Base-by-base conservation (phyloP, 192 early-diverging fungal genomes). In the Kappamyces sp. region DNA sequence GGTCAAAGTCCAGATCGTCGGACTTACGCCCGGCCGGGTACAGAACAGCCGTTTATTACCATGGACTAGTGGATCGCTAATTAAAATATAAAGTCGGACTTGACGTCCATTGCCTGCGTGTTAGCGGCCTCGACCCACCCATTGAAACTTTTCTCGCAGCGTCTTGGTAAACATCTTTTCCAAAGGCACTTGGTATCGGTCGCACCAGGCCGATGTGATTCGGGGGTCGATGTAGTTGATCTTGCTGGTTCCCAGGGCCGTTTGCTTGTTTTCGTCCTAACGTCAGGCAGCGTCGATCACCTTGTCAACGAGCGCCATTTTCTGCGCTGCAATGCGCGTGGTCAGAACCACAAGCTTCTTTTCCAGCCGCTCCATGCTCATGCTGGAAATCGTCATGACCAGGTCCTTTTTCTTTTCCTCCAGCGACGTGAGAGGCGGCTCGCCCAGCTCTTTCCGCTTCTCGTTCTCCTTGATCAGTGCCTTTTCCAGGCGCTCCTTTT, bases 211-310 rank as follows among this genome's bases (percentile, higher is more conserved):
- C 5, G 84, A 83, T 1, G 91, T 89, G 49, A 99, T 99, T 37
- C 96, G 84, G 36, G 96, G 96, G 64, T 99, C 96, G 55, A 96
- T 93, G 74, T 99, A 99, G 74, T 99, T 99, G 71, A 92, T 87
- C 75, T 97, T 97, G 34, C 93, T 96, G 1, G 96, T 99, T 14
- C 92, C 86, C 60, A 99, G 72, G 0, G 96, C 89, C 9, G 93
- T 96, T 38, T 88, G 86, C 72, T 96, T 99, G 77, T 91, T 93
- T 58, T 96, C 92, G 64, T 99, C 94, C 88, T 86, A 47, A 22
- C 52, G 0, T 34, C 39, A 38, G 22, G 4, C 22, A 57, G n/a
- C 6, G 7, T 5, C 5, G 9, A 66, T 50, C 69, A 87, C 85
- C 78, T 91, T 94, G 65, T 96, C 95, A 4, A 86, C 79, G 72